Evolutionary conservation across 345 rosid genomes (phyloP), one percentile per base, ranked within the genome.

Genomic region (Rubroshorea leprosula): DNA sequence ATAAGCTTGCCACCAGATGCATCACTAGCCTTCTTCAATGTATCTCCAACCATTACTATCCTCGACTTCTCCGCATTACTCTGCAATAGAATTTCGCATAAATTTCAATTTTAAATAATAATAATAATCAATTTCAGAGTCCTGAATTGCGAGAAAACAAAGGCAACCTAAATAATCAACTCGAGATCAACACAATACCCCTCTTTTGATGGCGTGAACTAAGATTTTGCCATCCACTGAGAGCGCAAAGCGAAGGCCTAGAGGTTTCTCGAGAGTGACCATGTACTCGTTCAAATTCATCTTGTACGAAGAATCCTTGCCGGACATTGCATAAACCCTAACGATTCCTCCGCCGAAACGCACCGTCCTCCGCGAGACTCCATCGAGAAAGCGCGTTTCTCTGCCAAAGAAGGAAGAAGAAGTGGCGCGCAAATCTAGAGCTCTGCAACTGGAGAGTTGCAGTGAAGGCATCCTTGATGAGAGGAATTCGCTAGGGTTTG

Each of bases 1-100:
- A 68, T 50, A 68, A 84, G 75, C 47, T 54, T 51, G 24, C 72
- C 89, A 23, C 64, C 82, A 17, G 92, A 82, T 11, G 83, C 72
- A 68, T 77, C 80, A 13, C 78, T 67, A 2, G 80, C 86, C 75
- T 78, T 88, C 72, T 86, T 91, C 59, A 88, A 68, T 9, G 90
- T 63, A 55, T 91, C 98, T 45, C 98, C 98, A 1, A 88, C 96
- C 95, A 91, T 84, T 25, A 91, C 68, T 49, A 91, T 82, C 60
- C 92, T 86, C 60, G 98, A 81, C 80, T 78, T 84, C 79, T 88
- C 98, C 15, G 98, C 96, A 69, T 88, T 86, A 9, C 96, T 81
- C 98, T 90, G 62, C 54, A 57, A 48, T 41, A 31, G 25, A 51
- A 61, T 41, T 9, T 5, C 17, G 11, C 51, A 0, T 7, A 4